These are phyloP conservation scores for Fusarium neocosmosporiellum DNA, from an alignment of 2,329 filamentous ascomycete species.

Conservation along the genomic window DNA sequence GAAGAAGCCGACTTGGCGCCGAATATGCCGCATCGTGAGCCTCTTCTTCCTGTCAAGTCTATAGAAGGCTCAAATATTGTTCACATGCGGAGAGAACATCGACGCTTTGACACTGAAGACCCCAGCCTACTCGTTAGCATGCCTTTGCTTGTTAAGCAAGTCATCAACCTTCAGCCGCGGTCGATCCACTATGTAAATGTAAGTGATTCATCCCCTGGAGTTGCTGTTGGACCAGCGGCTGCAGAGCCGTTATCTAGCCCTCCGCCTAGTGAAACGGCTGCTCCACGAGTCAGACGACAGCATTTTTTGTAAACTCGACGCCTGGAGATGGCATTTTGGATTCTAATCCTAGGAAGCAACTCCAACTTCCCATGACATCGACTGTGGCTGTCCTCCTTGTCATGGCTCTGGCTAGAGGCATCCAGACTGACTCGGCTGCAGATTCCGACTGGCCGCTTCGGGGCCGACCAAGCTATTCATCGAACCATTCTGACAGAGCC, in stretches of 20 bases:
- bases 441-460: constrained; percentile 12
- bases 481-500: constrained; percentile 11
- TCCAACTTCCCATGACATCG: not conserved
- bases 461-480: constrained; percentile 16
- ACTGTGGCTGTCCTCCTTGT: not conserved
- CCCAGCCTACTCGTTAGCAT: not conserved
- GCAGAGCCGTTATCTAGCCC: constrained; percentile 4
- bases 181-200: constrained; percentile 7
- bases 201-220: not conserved
- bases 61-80: not conserved
- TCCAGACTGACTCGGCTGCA: not conserved
- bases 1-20: constrained; percentile 1
- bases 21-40: constrained; percentile 9
- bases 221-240: not conserved
- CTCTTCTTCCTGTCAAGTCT: not conserved
- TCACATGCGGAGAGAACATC: constrained; percentile 9
- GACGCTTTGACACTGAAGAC: constrained; percentile 24
- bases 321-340: constrained; percentile 7
- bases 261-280: constrained; percentile 17
- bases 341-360: not conserved
- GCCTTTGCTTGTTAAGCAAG: not conserved
- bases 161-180: constrained; percentile 7
- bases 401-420: not conserved
- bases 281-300: constrained; percentile 11
- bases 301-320: constrained; percentile 1